phyloP scores from a whole-genome alignment of 2,329 filamentous ascomycete species.

The Exophiala oligosperma region DNA sequence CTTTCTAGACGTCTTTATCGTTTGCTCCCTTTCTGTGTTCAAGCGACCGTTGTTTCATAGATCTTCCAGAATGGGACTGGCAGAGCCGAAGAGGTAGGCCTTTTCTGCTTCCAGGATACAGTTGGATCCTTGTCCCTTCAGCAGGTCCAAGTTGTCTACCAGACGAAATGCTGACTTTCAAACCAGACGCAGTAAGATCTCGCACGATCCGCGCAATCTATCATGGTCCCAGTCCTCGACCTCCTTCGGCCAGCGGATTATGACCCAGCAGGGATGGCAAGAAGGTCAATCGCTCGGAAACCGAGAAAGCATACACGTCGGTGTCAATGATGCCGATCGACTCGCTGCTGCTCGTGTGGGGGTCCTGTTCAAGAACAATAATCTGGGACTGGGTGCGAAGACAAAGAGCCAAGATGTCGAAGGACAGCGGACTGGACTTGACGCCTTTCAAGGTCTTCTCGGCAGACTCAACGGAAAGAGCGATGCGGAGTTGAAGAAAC shows the following conservation, averaged over 20 bases:
- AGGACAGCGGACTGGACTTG: conserved; percentile 76
- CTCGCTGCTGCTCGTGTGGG: conserved; percentile 27
- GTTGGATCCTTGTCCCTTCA: too few relatives aligned
- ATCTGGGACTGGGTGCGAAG: conserved; percentile 77
- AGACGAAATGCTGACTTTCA: not conserved
- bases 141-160: not conserved
- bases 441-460: conserved; percentile 81
- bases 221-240: conserved; percentile 81
- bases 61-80: conserved; percentile 18
- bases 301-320: conserved; percentile 65
- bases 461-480: conserved; percentile 87
- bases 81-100: conserved; percentile 24
- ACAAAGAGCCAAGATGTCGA: conserved; percentile 66
- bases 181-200: conserved; percentile 67
- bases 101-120: too few relatives aligned
- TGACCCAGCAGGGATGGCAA: conserved; percentile 85
- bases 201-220: conserved; percentile 92
- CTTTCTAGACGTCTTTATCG: not conserved
- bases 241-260: conserved; percentile 85
- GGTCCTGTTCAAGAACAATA: conserved; percentile 75
- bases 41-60: not conserved
- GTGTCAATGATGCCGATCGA: conserved; percentile 16
- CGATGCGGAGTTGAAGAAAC: conserved; percentile 69
- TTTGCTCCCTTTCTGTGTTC: not conserved
- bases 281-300: conserved; percentile 82